Percentiles rank a stretch among this genome's conserved stretches.
phyloP scores from a whole-genome alignment of 306 rosid genomes.

The Pyrus communis region DNA sequence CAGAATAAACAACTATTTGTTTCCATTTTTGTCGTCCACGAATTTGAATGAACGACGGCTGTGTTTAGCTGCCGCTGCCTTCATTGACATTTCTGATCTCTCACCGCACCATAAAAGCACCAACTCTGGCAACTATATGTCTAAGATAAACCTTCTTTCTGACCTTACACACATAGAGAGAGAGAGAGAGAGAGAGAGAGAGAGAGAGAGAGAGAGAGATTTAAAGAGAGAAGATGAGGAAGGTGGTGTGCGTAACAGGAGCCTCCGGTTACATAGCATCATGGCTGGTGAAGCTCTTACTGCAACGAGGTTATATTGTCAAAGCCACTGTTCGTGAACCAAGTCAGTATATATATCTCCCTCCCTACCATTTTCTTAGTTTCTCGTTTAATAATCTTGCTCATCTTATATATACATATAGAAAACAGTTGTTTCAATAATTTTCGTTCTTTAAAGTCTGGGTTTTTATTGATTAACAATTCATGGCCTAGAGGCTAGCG shows the following conservation, averaged over 20 bases:
- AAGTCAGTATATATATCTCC: slow-evolving; percentile 10
- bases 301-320: slow-evolving; percentile 21
- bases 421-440: neutral
- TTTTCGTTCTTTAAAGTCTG: neutral
- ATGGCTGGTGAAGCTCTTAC: slow-evolving; percentile 28
- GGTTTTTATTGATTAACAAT: neutral
- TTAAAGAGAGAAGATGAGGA: neutral
- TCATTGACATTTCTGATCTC: neutral
- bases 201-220: neutral
- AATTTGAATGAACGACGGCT: too few species aligned
- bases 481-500: too few species aligned
- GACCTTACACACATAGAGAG: too few species aligned
- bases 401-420: neutral
- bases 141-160: neutral
- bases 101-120: neutral
- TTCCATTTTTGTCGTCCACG: too few species aligned
- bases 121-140: neutral
- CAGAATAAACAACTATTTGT: too few species aligned
- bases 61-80: too few species aligned
- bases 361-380: neutral
- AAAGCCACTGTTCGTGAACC: slow-evolving; percentile 35
- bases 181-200: too few species aligned
- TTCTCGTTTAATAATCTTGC: neutral
- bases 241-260: slow-evolving; percentile 30
- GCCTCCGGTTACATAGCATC: slow-evolving; percentile 30